Base-by-base conservation (phyloP, 1,284 basidiomycete genomes). In the Exobasidium rhododendri region DNA sequence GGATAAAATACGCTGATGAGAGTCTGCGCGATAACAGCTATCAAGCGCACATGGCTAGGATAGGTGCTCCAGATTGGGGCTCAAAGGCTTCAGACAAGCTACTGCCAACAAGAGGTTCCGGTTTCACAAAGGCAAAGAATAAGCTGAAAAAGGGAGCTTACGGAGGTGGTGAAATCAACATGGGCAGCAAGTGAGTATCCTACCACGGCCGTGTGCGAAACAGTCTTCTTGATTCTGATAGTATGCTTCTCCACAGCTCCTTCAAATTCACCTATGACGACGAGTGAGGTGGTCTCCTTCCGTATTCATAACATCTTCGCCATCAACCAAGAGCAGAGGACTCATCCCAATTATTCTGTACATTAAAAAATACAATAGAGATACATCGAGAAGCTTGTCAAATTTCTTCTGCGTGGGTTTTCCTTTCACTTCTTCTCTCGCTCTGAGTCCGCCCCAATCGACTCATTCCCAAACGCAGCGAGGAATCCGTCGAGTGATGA, bases 111-210 rank as follows among this genome's bases (percentile, higher is more conserved):
- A 86, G 92, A 4, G 94, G 94, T 11, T 89, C 90, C 53, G 91
- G 91, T 6, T 98, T 98, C 84, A 86, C 92, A 59, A 98, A 97
- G 82, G 94, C 97, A 84, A 97, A 98, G 83, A 97, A 97, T 83
- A 98, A 98, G 86, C 97, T 97, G 83, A 97, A 98, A 83, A 84
- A 90, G 71, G 94, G 93, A 2, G 81, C 65, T 53, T 81, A 81
- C 65, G 62, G 73, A 29, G 80, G 80, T 28, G 79, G 79, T 24
- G 67, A 67, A 68, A 79, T 79, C 57, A 76, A 75, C 26, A 65
- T 71, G 63, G 51, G 56, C 20, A 62, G 62, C 40, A 57, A 63
- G 35, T 40, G 17, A 40, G 35, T 40, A 22, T 56, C 14, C 24
- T 63, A 31, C 35, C 20, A 31, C 55, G 10, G 26, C 14, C 29